Evolutionary conservation across 225 moss, liverwort and hornwort species (phyloP), one percentile per base, ranked within the genome.

Genomic region (Neckera pumila): DNA sequence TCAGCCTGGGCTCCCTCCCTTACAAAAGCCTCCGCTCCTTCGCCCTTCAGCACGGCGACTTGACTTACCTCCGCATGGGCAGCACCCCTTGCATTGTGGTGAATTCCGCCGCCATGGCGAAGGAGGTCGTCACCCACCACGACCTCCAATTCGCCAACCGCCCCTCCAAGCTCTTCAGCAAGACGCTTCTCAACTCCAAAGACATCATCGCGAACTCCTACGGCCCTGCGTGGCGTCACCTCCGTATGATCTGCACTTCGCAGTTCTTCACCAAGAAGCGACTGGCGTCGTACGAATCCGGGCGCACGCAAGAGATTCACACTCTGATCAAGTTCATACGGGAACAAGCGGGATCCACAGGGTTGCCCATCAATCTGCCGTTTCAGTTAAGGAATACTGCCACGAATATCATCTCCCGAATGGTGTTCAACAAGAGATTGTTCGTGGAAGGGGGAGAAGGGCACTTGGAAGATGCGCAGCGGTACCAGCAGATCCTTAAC

Each of bases 391-490:
- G 69, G 56, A 89, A 89, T n/a, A 87, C 91, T 30, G 53, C 90
- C 14, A 85, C 90, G 28, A 96, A 96, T 82, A 72, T 91, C 49
- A 91, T 95, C 36, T 93, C 94, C 64, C 92, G 94, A 30, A 93
- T 93, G 93, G 90, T 94, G 57, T 89, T 93, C 76, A 94, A 94
- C 81, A 93, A 94, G 83, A 89, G 93, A 34, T 49, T 92, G n/a
- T 90, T 94, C 57, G 91, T 84, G 58, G 92, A 92, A 85, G 90
- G 91, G 15, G 80, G 85, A 16, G 89, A 36, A 13, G 63, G 72
- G 66, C 70, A 86, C 54, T 67, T 86, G 69, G 86, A 90, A 64
- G 92, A 94, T 65, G 94, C 94, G 14, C 63, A 81, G 63, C 88
- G 87, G 27, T 94, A 91, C 90, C 92, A 94, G 88, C 56, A 91